A percentile compares a stretch with the other conserved stretches of the same genome.
Conservation (phyloP, 768 basidiomycete species). For the Pleurotus citrinopileatus region DNA sequence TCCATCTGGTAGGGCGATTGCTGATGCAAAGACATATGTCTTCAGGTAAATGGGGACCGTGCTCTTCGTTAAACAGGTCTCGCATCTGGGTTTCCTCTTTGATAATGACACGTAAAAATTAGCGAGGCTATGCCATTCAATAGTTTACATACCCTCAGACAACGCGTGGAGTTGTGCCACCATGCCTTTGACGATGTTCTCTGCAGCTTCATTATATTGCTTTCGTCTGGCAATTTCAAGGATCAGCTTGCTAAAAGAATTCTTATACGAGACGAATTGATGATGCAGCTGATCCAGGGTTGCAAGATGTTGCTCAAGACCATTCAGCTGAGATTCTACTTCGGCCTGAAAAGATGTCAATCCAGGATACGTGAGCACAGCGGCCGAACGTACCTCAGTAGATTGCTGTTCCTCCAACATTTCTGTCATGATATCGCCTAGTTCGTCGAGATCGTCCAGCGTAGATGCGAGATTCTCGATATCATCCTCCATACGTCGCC, state of each 20-base stretch:
- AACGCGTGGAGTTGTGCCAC: slow-evolving; percentile 59
- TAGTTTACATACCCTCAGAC: slow-evolving; percentile 53
- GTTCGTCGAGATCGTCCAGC: slow-evolving; percentile 68
- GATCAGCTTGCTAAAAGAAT: slow-evolving; percentile 71
- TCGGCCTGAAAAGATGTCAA: slow-evolving; percentile 33
- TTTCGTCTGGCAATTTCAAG: slow-evolving; percentile 69
- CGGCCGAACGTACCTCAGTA: slow-evolving; percentile 51
- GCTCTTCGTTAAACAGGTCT: slow-evolving; percentile 66
- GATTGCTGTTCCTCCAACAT: slow-evolving; percentile 70
- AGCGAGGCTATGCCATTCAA: slow-evolving; percentile 6
- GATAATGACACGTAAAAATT: slow-evolving; percentile 4
- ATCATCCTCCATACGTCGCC: slow-evolving; percentile 40
- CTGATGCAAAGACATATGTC: slow-evolving; percentile 79
- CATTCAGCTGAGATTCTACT: slow-evolving; percentile 49
- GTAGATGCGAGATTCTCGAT: slow-evolving; percentile 46
- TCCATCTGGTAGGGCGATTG: slow-evolving; percentile 73
- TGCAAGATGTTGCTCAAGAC: slow-evolving; percentile 58
- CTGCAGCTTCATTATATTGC: slow-evolving; percentile 63
- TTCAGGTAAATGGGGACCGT: slow-evolving; percentile 71
- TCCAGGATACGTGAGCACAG: not conserved
- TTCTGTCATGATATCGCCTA: slow-evolving; percentile 76
- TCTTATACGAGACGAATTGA: slow-evolving; percentile 66
- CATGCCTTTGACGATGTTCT: slow-evolving; percentile 66
- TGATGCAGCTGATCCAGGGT: slow-evolving; percentile 64
- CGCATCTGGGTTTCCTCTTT: slow-evolving; percentile 69